phyloP scores from a whole-genome alignment of 2,329 filamentous ascomycete species.

The Trichoderma gracile region DNA sequence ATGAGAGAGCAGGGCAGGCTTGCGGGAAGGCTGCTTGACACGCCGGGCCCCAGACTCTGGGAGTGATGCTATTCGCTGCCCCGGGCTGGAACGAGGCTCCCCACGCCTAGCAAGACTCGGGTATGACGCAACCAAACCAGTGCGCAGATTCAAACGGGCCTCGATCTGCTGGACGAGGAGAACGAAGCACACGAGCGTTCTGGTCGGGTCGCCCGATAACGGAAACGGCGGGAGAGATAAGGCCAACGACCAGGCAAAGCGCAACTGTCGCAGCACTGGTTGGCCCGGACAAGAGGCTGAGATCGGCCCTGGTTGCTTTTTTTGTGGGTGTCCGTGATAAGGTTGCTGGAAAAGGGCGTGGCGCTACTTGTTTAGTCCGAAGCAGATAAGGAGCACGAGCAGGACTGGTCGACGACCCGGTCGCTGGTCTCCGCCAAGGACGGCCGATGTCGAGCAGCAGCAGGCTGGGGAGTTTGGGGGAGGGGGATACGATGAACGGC shows the following conservation, averaged over 20 bases:
- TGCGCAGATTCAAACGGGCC: background rate
- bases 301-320: conserved; percentile 23
- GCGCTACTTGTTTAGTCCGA: conserved; percentile 25
- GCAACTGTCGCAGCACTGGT: conserved; percentile 4
- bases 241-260: background rate
- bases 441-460: conserved; percentile 1
- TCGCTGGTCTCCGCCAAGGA: conserved; percentile 24
- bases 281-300: conserved; percentile 20
- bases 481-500: conserved; percentile 22
- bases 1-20: conserved; percentile 1
- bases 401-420: conserved; percentile 26
- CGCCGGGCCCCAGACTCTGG: background rate
- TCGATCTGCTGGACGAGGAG: background rate
- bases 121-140: conserved; percentile 24
- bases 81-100: conserved; percentile 16
- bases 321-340: conserved; percentile 26
- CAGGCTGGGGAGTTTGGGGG: background rate
- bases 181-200: background rate
- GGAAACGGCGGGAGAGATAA: conserved; percentile 27
- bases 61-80: conserved; percentile 21
- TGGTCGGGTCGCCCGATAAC: conserved; percentile 16
- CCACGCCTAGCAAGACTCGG: conserved; percentile 11
- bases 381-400: conserved; percentile 22
- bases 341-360: conserved; percentile 21
- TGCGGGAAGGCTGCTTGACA: conserved; percentile 2